Conservation (phyloP, 2,329 filamentous ascomycete species). For the Aspergillus novoparasiticus region DNA sequence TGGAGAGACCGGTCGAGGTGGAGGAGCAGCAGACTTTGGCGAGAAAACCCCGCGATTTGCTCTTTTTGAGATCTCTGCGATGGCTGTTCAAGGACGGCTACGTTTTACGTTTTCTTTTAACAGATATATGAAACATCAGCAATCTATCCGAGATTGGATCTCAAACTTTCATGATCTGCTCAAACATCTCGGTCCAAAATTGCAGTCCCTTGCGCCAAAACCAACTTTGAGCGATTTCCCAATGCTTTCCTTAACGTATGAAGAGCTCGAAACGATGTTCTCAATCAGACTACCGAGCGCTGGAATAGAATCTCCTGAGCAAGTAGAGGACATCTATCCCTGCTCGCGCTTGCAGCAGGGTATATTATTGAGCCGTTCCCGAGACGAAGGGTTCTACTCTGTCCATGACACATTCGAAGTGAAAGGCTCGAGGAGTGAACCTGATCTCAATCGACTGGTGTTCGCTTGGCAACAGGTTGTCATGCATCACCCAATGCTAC, state of each 20-base stretch:
- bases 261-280: conserved; percentile 42
- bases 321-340: conserved; percentile 48
- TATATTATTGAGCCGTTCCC: conserved; percentile 36
- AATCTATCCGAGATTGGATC: conserved; percentile 48
- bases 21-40: conserved; percentile 50
- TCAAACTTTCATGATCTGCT: conserved; percentile 40
- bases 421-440: conserved; percentile 16
- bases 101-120: conserved; percentile 57
- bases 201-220: conserved; percentile 27
- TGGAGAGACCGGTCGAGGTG: conserved; percentile 48
- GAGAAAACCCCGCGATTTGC: conserved; percentile 49
- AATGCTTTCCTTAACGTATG: conserved; percentile 48
- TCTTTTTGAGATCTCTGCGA: conserved; percentile 56
- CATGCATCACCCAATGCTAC: conserved; percentile 37
- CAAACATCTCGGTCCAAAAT: conserved; percentile 27
- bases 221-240: conserved; percentile 49
- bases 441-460: conserved; percentile 30
- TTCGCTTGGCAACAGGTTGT: conserved; percentile 37
- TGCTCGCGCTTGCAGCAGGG: conserved; percentile 44
- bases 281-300: conserved; percentile 39
- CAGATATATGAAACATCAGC: conserved; percentile 50
- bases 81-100: conserved; percentile 49
- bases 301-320: conserved; percentile 34
- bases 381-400: conserved; percentile 39
- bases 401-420: conserved; percentile 43